Evolutionary conservation across 2,329 filamentous ascomycete species (phyloP).

Genomic region (Furcasterigmium sp.): DNA sequence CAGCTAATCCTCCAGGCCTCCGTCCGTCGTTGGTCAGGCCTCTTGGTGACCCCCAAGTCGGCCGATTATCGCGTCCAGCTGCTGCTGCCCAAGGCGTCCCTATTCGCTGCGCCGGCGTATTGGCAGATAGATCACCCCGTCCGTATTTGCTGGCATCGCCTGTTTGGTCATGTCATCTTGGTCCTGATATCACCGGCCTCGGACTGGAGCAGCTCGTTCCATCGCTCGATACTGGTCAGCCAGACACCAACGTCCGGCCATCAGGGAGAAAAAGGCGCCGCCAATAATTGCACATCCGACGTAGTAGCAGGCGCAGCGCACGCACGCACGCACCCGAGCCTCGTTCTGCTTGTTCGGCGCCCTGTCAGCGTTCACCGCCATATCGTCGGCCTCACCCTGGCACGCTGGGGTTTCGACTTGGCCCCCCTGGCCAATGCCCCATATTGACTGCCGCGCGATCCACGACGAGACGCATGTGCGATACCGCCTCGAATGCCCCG

Average conservation of each 20-base stretch:
- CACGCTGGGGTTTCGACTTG: no score
- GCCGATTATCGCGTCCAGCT: slow-evolving; percentile 3
- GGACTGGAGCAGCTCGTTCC: no score
- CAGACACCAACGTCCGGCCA: no score
- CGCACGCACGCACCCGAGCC: no score
- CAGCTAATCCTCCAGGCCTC: slow-evolving; percentile 1
- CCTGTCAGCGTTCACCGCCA: slow-evolving; percentile 3
- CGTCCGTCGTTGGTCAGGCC: slow-evolving; percentile 1
- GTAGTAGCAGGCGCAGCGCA: no score
- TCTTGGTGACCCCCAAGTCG: neutral
- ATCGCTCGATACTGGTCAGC: no score
- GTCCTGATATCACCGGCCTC: slow-evolving; percentile 1
- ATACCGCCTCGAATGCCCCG: slow-evolving; percentile 3
- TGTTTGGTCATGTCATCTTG: neutral
- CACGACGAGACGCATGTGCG: neutral
- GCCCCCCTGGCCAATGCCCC: neutral
- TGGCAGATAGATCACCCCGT: neutral
- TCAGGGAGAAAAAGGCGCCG: no score
- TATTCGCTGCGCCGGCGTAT: neutral
- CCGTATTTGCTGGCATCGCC: slow-evolving; percentile 1
- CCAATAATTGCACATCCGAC: no score
- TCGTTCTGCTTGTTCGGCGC: no score
- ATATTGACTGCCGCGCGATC: neutral
- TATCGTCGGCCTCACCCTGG: slow-evolving; percentile 1
- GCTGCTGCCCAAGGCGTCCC: neutral